phyloP scores from a whole-genome alignment of 2,329 filamentous ascomycete genomes.

The Decorospora gaudefroyi region DNA sequence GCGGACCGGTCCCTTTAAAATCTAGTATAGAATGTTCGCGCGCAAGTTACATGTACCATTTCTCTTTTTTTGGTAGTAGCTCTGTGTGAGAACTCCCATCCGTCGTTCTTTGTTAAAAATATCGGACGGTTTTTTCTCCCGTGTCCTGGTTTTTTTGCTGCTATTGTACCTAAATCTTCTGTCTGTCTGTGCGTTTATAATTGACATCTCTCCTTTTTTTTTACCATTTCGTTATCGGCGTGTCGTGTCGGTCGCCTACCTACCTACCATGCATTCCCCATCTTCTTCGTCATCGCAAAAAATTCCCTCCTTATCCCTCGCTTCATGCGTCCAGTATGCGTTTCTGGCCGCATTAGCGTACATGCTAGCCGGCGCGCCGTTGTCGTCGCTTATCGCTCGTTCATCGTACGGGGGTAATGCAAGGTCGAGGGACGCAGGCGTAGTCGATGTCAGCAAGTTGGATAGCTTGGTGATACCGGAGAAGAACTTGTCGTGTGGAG shows the following conservation, averaged over 20 bases:
- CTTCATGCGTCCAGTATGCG: constrained; percentile 39
- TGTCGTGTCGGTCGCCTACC: no score
- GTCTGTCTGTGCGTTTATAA: not conserved
- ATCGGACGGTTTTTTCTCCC: no score
- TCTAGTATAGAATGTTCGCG: no score
- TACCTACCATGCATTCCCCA: constrained; percentile 9
- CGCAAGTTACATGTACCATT: no score
- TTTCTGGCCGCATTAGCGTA: constrained; percentile 39
- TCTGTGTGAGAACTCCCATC: no score
- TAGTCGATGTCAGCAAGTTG: constrained; percentile 34
- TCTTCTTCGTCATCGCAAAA: constrained; percentile 1
- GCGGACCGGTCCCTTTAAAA: no score
- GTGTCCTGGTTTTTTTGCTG: no score
- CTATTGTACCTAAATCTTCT: not conserved
- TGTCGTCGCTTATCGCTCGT: constrained; percentile 20
- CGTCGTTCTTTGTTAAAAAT: not conserved
- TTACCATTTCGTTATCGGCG: not conserved
- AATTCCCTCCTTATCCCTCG: constrained; percentile 22
- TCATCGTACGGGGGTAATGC: not conserved
- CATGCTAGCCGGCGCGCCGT: constrained; percentile 45
- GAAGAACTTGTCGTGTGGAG: constrained; percentile 44
- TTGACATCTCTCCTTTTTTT: not conserved
- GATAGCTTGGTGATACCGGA: constrained; percentile 50
- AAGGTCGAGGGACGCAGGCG: constrained; percentile 1
- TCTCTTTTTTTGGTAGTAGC: no score